Percentiles rank a stretch among this genome's conserved stretches.
Evolutionary conservation across 2,329 filamentous ascomycete genomes (phyloP).

Genomic region (Nigrospora osmanthi): DNA sequence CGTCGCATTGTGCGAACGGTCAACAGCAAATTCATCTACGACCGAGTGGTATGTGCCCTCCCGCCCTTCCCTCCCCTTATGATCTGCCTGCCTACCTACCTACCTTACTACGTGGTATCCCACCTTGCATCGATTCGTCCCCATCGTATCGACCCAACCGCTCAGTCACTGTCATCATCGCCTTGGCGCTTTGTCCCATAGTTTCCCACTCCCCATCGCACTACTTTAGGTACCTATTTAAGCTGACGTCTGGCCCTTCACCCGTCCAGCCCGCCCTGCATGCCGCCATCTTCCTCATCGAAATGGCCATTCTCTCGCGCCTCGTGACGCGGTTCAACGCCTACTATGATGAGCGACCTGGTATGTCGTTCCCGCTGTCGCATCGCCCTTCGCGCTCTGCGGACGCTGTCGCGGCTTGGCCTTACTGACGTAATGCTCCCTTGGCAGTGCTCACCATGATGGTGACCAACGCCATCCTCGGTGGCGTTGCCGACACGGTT

Average conservation of each 20-base stretch:
- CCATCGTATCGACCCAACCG: too few relatives aligned
- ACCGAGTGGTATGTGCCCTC: constrained; percentile 55
- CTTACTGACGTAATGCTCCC: background rate
- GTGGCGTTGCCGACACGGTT: constrained; percentile 92
- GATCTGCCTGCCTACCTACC: constrained; percentile 2
- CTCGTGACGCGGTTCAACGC: constrained; percentile 83
- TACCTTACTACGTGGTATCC: constrained; percentile 1
- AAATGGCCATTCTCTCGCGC: constrained; percentile 79
- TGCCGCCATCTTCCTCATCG: constrained; percentile 73
- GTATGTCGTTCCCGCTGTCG: constrained; percentile 35
- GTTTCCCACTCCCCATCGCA: constrained; percentile 6
- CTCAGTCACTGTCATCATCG: background rate
- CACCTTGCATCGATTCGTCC: too few relatives aligned
- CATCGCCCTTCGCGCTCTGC: too few relatives aligned
- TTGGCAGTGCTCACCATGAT: constrained; percentile 85
- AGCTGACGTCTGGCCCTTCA: constrained; percentile 9
- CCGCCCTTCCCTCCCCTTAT: constrained; percentile 63
- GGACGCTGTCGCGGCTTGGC: too few relatives aligned
- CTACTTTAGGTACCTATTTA: too few relatives aligned
- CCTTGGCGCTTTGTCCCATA: background rate
- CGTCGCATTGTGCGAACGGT: constrained; percentile 57
- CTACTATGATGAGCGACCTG: constrained; percentile 85
- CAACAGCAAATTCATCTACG: constrained; percentile 67
- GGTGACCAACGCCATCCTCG: constrained; percentile 94
- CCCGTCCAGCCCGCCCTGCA: constrained; percentile 72